These are phyloP conservation scores for Cercophora newfieldiana DNA, from an alignment of 495 filamentous ascomycete genomes.

Conservation along the genomic window DNA sequence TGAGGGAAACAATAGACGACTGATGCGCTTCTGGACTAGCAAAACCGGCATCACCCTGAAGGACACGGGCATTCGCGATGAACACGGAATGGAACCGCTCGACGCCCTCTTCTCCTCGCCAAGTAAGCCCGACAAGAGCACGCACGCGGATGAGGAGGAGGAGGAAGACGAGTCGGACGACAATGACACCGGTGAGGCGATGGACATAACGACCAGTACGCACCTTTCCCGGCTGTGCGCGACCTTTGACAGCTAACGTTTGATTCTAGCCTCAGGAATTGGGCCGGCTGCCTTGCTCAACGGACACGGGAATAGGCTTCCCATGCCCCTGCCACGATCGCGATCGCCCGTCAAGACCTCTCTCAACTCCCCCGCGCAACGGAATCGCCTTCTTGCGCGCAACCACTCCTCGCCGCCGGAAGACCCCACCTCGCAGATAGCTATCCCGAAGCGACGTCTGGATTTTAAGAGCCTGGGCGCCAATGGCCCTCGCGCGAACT, in stretches of 20 bases:
- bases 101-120: slow-evolving; percentile 89
- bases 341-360: slow-evolving; percentile 57
- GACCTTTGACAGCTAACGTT: background rate
- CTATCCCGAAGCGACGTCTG: slow-evolving; percentile 35
- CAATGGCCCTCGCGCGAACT: slow-evolving; percentile 24
- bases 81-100: slow-evolving; percentile 85
- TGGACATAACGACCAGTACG: slow-evolving; percentile 47
- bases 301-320: slow-evolving; percentile 40
- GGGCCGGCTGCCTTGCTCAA: slow-evolving; percentile 35
- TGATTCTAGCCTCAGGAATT: slow-evolving; percentile 26
- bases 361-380: slow-evolving; percentile 57
- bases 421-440: slow-evolving; percentile 23
- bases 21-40: slow-evolving; percentile 23
- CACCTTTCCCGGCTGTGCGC: background rate
- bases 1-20: background rate
- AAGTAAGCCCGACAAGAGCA: slow-evolving; percentile 28
- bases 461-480: slow-evolving; percentile 39
- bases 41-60: slow-evolving; percentile 82
- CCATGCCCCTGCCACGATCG: slow-evolving; percentile 48
- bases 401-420: slow-evolving; percentile 44
- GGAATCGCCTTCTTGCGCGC: slow-evolving; percentile 46
- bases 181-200: slow-evolving; percentile 36
- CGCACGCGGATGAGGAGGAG: slow-evolving; percentile 17
- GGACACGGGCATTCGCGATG: slow-evolving; percentile 81
- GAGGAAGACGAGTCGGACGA: slow-evolving; percentile 22